These are phyloP conservation scores for Gracilaria vermiculophylla DNA, from an alignment of 23 red algal genomes.

Conservation along the genomic window DNA sequence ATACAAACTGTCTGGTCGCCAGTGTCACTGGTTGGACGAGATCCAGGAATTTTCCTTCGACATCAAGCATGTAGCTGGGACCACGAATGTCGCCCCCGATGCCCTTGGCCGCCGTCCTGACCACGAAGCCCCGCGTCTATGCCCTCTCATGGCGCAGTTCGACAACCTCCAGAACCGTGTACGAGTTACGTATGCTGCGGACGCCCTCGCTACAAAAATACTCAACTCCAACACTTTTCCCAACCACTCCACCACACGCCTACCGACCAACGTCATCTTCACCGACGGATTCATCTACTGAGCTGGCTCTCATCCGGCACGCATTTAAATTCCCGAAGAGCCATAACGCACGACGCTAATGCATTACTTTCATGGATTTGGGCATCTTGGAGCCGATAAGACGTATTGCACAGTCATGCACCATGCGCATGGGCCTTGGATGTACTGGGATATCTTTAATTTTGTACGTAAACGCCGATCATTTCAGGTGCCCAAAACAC, in stretches of 20 bases:
- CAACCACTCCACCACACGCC: not conserved
- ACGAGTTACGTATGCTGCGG: no score
- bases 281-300: not conserved
- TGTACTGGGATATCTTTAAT: not conserved
- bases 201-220: not conserved
- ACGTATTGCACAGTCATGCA: not conserved
- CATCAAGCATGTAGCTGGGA: not conserved
- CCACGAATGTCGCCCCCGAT: slow-evolving; percentile 1
- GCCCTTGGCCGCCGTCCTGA: not conserved
- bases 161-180: no score
- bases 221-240: not conserved
- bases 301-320: not conserved
- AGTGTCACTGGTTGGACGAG: slow-evolving; percentile 38
- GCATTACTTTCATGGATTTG: not conserved
- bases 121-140: not conserved
- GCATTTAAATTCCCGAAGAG: not conserved
- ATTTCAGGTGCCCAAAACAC: not conserved
- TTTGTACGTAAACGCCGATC: not conserved
- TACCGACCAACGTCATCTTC: not conserved
- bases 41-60: slow-evolving; percentile 28
- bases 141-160: not conserved
- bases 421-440: not conserved
- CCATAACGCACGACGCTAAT: not conserved
- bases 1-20: not conserved
- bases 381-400: slow-evolving; percentile 7